A percentile compares a stretch with the other conserved stretches of the same genome.
phyloP scores from a whole-genome alignment of 495 filamentous ascomycete genomes.

The Aspergillus steynii region DNA sequence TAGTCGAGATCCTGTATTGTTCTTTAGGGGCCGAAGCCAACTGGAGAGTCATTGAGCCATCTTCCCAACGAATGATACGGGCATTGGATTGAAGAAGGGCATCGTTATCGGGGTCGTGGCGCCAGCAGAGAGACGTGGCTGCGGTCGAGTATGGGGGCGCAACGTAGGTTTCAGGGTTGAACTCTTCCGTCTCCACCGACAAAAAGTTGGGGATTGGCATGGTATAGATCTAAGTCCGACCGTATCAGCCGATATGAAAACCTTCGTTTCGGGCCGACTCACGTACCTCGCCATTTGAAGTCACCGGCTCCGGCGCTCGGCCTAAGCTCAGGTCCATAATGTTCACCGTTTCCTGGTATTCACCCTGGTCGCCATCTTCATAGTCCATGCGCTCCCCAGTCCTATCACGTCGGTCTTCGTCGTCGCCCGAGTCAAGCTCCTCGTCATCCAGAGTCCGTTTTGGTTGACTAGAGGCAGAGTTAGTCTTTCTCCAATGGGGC shows the following conservation, averaged over 20 bases:
- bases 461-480: constrained; percentile 39
- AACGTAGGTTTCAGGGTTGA: constrained; percentile 70
- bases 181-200: constrained; percentile 71
- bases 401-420: constrained; percentile 59
- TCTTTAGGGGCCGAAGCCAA: constrained; percentile 68
- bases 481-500: constrained; percentile 22
- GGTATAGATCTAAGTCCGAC: constrained; percentile 62
- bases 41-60: constrained; percentile 81
- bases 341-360: constrained; percentile 52
- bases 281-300: constrained; percentile 64
- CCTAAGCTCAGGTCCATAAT: constrained; percentile 61
- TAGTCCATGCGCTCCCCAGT: constrained; percentile 49
- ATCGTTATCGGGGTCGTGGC: constrained; percentile 62
- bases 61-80: constrained; percentile 76
- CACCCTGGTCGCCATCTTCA: constrained; percentile 41
- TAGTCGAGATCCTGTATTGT: constrained; percentile 77
- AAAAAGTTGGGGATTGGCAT: constrained; percentile 80
- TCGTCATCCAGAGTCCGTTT: constrained; percentile 65
- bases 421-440: constrained; percentile 80
- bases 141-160: constrained; percentile 66
- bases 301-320: constrained; percentile 68
- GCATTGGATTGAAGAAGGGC: constrained; percentile 70
- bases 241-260: constrained; percentile 7
- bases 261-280: background rate
- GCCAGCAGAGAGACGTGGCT: constrained; percentile 69